Evolutionary conservation across 768 basidiomycete species (phyloP), one percentile per base, ranked within the genome.

Genomic region (Boletales sp.): DNA sequence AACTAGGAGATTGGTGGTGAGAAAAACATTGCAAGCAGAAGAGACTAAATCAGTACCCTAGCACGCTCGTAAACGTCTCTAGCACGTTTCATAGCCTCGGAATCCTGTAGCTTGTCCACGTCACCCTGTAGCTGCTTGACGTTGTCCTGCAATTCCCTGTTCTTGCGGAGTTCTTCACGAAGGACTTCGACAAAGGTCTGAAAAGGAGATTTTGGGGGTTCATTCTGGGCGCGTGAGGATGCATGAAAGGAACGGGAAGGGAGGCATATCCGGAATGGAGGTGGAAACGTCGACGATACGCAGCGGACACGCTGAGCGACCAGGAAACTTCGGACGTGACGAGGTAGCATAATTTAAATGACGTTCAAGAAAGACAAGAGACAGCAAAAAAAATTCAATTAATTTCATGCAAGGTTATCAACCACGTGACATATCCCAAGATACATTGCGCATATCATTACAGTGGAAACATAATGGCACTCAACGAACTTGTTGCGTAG

Each of bases 71-170:
- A 98, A 51, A 90, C 84, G 44, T 90, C 93, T 65, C 80, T 81
- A 2, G 94, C 94, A 60, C 79, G 80, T 74, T 90, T 92, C 92
- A 99, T 86, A 13, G 94, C 87, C 65, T 95, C 93, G 47, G 91
- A 93, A 67, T 97, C 97, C 75, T 97, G 94, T 43, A 97, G 71
- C 72, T 97, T 97, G 72, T 92, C 90, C 34, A 97, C 95, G 68
- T 98, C 94, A 54, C 97, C 97, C 71, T 95, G 92, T 15, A 99
- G 78, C 71, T 97, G 92, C 74, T 94, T 94, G 42, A 97, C 87
- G 70, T 95, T 95, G 31, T 98, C 94, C 72, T 95, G 92, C 43
- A 97, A 76, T 67, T 95, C 94, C 55, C 93, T 74, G 65, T 91
- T 95, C 77, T 97, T 98, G 66, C 82, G 78, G 40, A 99, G 72